A percentile compares a stretch with the other conserved stretches of the same genome.
These are phyloP conservation scores for Purpureocillium takamizusanense DNA, from an alignment of 2,329 filamentous ascomycete species.

Conservation along the genomic window DNA sequence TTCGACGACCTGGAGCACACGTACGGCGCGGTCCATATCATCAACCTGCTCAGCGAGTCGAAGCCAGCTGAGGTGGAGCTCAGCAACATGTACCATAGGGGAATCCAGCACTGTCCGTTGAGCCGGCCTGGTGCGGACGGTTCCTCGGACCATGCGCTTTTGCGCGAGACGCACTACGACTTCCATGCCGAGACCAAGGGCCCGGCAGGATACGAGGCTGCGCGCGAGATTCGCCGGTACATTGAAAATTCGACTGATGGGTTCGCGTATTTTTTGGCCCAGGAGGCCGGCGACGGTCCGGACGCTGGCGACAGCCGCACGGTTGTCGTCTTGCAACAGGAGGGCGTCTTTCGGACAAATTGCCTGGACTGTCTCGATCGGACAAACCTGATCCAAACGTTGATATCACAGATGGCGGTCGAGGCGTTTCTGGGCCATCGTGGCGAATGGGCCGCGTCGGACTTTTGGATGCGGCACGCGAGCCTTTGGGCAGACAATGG, in stretches of 20 bases:
- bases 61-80: slow-evolving; percentile 83
- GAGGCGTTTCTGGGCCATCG: slow-evolving; percentile 74
- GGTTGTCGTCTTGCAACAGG: slow-evolving; percentile 76
- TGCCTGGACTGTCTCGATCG: slow-evolving; percentile 93
- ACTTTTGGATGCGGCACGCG: slow-evolving; percentile 89
- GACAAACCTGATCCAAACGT: slow-evolving; percentile 91
- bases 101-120: slow-evolving; percentile 66
- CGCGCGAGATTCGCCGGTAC: slow-evolving; percentile 70
- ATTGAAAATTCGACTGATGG: slow-evolving; percentile 73
- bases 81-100: slow-evolving; percentile 68
- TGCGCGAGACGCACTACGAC: slow-evolving; percentile 83
- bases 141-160: slow-evolving; percentile 58
- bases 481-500: slow-evolving; percentile 97
- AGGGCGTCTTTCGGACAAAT: slow-evolving; percentile 93
- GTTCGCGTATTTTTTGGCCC: slow-evolving; percentile 86
- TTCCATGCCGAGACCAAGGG: slow-evolving; percentile 92
- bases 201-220: slow-evolving; percentile 79
- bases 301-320: slow-evolving; percentile 33
- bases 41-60: slow-evolving; percentile 86
- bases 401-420: slow-evolving; percentile 88
- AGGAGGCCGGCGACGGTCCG: slow-evolving; percentile 53
- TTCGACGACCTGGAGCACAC: slow-evolving; percentile 77
- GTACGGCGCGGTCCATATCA: slow-evolving; percentile 85
- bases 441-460: slow-evolving; percentile 57
- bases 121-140: slow-evolving; percentile 48